Base-by-base conservation (phyloP, 2,329 filamentous ascomycete species). In the Nothopassalora personata region DNA sequence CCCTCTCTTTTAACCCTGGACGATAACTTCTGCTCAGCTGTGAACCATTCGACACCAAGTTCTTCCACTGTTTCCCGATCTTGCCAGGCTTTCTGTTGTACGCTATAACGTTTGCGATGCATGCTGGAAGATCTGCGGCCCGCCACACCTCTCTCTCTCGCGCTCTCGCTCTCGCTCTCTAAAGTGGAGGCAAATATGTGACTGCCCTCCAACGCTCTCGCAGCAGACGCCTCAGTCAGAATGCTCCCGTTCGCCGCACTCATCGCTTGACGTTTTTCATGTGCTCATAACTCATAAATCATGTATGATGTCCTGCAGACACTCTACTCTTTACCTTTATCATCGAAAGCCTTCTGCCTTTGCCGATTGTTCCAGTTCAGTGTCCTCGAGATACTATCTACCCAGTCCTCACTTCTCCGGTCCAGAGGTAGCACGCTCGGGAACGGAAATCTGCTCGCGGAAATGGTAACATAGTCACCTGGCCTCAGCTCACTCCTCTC, bases 401-500 rank as follows among this genome's bases (percentile, higher is more conserved):
- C 84, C 89, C 89, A 92, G 71, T 91, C 89, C 75, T 91, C 88
- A 67, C 84, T 86, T 59, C 85, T 79, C 33, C 86, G 75, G 1
- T 88, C 87, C 58, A 86, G 80, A 0, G 86, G 83, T 75, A 91
- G 81, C 10, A 93, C 89, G 57, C 83, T 86, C 0, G 90, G 89
- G 73, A 93, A 94, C 0, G 90, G 90, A 69, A 88, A 93, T 45
- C 90, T 77, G 65, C 86, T 90, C 2, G 90, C 90, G 65, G 87
- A 90, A 61, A 94, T 88, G 1, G 89, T 93, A 5, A 93, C 89
- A 71, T 94, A 94, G 74, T 94, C 90, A 15, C 90, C 90, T 0
- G 89, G 87, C 52, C 77, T 73, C 39, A 94, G 79, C 76, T 94
- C 89, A 8, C 67, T 82, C 76, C 91, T 85, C 78, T 97, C 91